A percentile compares a stretch with the other conserved stretches of the same genome.
Conservation (phyloP, 768 basidiomycete species). For the Lactarius deliciosus region DNA sequence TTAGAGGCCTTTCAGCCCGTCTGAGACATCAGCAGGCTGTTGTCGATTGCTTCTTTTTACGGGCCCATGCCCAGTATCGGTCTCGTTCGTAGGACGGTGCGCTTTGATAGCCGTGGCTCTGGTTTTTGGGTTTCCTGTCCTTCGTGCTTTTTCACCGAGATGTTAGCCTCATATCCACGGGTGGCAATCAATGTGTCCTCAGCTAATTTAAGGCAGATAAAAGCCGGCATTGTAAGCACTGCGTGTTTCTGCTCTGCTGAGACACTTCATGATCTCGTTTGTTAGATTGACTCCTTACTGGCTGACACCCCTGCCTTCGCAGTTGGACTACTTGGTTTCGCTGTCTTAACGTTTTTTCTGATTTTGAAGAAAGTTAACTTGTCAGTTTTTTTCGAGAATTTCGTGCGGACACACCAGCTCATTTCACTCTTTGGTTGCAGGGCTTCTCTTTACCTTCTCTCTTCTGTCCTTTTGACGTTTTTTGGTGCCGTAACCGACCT, state of each 20-base stretch:
- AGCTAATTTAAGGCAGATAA: not conserved
- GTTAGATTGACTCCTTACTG: conserved; percentile 31
- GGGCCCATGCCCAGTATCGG: conserved; percentile 14
- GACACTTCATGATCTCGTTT: not conserved
- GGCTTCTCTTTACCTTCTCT: conserved; percentile 51
- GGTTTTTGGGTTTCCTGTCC: conserved; percentile 4
- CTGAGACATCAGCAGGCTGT: conserved; percentile 25
- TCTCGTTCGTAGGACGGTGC: not conserved
- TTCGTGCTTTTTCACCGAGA: conserved; percentile 9
- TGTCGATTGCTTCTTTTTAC: conserved; percentile 8
- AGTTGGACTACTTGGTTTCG: conserved; percentile 35
- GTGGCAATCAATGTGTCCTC: not conserved
- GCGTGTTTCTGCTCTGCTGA: not conserved
- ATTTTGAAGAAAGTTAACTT: conserved; percentile 29
- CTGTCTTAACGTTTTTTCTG: conserved; percentile 33
- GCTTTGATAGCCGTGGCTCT: not conserved
- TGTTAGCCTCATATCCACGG: not conserved
- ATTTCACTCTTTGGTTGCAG: conserved; percentile 23
- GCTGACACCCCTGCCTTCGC: conserved; percentile 35
- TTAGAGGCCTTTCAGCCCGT: conserved; percentile 13
- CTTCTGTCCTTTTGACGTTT: conserved; percentile 60
- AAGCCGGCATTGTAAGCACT: conserved; percentile 11
- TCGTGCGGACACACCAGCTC: not conserved
- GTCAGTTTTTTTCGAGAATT: conserved; percentile 18
- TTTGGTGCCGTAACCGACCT: conserved; percentile 63